phyloP scores from a whole-genome alignment of 1,284 basidiomycete genomes.

The Sparassis latifolia region DNA sequence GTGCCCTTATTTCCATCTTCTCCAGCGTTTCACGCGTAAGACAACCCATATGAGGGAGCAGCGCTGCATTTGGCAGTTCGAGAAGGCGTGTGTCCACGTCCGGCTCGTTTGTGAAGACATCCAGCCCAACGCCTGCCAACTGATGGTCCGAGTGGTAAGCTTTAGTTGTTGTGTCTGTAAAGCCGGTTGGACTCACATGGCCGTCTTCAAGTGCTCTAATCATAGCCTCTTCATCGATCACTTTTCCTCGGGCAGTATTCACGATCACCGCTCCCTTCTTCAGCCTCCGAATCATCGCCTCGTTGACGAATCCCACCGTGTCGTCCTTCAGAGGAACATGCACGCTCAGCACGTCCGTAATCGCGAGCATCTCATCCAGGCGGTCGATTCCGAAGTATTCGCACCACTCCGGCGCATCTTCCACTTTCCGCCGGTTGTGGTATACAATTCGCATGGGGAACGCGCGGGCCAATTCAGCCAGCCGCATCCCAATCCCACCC shows the following conservation, averaged over 20 bases:
- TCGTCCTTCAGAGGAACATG: conserved; percentile 69
- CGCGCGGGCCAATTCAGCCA: conserved; percentile 63
- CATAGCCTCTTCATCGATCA: conserved; percentile 84
- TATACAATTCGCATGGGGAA: conserved; percentile 89
- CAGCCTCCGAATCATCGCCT: conserved; percentile 73
- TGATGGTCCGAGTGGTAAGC: conserved; percentile 23
- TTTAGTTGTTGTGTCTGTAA: conserved; percentile 1
- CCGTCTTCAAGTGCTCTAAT: conserved; percentile 81
- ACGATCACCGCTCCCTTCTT: conserved; percentile 80
- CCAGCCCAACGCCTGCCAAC: conserved; percentile 80
- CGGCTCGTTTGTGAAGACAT: conserved; percentile 89
- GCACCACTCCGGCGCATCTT: conserved; percentile 63
- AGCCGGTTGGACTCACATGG: conserved; percentile 48
- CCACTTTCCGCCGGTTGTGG: conserved; percentile 59
- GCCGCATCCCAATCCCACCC: conserved; percentile 79
- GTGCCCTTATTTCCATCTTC: conserved; percentile 77
- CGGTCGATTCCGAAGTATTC: conserved; percentile 61
- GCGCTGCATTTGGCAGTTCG: conserved; percentile 74
- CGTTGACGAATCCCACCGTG: conserved; percentile 74
- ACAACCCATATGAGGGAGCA: conserved; percentile 92
- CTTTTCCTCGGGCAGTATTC: conserved; percentile 88
- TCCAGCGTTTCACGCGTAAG: conserved; percentile 79
- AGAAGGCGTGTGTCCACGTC: conserved; percentile 76
- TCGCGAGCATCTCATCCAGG: conserved; percentile 66
- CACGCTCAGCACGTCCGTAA: conserved; percentile 76